Evolutionary conservation across 495 filamentous ascomycete species (phyloP).

Genomic region (Parathielavia appendiculata): DNA sequence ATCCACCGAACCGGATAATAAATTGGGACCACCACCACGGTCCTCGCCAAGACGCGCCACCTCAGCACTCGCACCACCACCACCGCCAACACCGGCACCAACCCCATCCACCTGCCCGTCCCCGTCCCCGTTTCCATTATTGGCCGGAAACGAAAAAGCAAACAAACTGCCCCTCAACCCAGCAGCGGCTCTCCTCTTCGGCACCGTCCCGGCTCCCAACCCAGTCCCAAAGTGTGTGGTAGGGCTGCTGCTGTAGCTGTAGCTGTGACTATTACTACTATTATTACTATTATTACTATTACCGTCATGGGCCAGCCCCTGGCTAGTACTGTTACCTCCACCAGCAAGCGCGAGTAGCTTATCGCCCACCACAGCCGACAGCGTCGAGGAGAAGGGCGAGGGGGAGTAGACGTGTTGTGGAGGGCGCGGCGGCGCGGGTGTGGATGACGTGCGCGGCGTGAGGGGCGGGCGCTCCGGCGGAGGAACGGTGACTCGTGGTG

Average conservation of each 20-base stretch:
- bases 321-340: not conserved
- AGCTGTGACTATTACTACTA: too few relatives aligned
- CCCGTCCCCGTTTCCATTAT: too few relatives aligned
- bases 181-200: too few relatives aligned
- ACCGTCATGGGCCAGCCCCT: not conserved
- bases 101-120: slow-evolving; percentile 17
- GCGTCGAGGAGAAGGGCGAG: slow-evolving; percentile 44
- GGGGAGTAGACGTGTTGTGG: slow-evolving; percentile 41
- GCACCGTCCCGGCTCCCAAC: too few relatives aligned
- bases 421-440: slow-evolving; percentile 10
- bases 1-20: slow-evolving; percentile 3
- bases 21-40: slow-evolving; percentile 11
- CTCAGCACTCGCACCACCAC: slow-evolving; percentile 24
- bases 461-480: slow-evolving; percentile 25
- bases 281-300: slow-evolving; percentile 5
- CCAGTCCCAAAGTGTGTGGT: too few relatives aligned
- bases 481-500: too few relatives aligned
- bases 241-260: too few relatives aligned
- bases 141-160: slow-evolving; percentile 20
- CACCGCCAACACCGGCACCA: slow-evolving; percentile 18
- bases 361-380: slow-evolving; percentile 44
- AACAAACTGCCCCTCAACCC: slow-evolving; percentile 38
- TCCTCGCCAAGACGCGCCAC: slow-evolving; percentile 8
- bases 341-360: slow-evolving; percentile 37
- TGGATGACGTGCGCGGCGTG: slow-evolving; percentile 28